Percentiles rank a stretch among this genome's conserved stretches.
Evolutionary conservation across 768 basidiomycete species (phyloP).

Genomic region (Calocybe indica): DNA sequence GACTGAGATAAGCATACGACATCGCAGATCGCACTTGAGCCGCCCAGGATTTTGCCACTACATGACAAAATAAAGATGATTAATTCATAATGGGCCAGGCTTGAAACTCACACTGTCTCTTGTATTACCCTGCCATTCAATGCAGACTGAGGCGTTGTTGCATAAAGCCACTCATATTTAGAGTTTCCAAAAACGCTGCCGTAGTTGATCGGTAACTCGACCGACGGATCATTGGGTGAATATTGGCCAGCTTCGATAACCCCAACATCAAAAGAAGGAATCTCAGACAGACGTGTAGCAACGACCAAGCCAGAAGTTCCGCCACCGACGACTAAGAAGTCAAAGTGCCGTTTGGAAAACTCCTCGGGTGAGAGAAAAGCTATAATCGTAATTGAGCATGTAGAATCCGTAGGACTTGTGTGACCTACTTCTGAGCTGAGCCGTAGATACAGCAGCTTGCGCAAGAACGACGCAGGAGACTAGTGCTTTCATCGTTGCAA

Average conservation of each 20-base stretch:
- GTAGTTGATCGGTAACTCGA: slow-evolving; percentile 11
- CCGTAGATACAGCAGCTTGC: no score
- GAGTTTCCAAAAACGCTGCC: slow-evolving; percentile 3
- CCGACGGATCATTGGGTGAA: slow-evolving; percentile 11
- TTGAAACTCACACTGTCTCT: not conserved
- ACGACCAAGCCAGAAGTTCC: not conserved
- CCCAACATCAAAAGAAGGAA: not conserved
- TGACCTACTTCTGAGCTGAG: no score
- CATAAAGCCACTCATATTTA: slow-evolving; percentile 6
- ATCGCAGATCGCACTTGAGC: not conserved
- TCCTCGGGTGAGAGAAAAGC: no score
- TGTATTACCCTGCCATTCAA: slow-evolving; percentile 1
- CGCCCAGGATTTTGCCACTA: slow-evolving; percentile 13
- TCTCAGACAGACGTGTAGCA: not conserved
- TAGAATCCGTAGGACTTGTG: no score
- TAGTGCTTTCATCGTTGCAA: no score
- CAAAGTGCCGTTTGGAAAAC: not conserved
- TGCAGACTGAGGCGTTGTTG: slow-evolving; percentile 6
- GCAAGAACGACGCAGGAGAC: no score
- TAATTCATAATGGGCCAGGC: no score
- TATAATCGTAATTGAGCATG: no score
- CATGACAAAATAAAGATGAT: not conserved
- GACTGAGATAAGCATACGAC: no score
- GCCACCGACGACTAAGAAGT: not conserved
- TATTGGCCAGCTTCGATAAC: slow-evolving; percentile 14